These are phyloP conservation scores for Calophaca sinica DNA, from an alignment of 306 rosid genomes.

Conservation along the genomic window DNA sequence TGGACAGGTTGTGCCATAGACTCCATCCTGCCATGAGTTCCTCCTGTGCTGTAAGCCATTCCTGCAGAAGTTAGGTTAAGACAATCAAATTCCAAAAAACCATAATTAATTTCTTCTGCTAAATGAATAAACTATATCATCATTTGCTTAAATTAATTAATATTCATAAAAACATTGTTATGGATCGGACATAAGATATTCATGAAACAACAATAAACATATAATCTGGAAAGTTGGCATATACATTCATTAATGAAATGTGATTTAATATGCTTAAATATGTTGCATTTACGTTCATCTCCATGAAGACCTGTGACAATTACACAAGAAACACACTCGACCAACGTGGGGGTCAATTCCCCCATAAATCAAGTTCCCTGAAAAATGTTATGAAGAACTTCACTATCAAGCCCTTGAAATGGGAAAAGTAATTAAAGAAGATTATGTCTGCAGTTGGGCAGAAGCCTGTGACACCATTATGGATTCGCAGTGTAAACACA, in stretches of 20 bases:
- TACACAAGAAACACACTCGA: no score
- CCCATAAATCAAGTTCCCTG: no score
- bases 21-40: constrained; percentile 83
- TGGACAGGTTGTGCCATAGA: constrained; percentile 56
- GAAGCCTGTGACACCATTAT: not conserved
- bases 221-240: no score
- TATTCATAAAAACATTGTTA: constrained; percentile 9
- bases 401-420: no score
- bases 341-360: no score
- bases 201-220: no score
- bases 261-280: no score
- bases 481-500: not conserved
- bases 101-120: not conserved
- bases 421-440: no score
- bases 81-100: constrained; percentile 23
- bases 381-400: no score
- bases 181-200: not conserved
- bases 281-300: no score
- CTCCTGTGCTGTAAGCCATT: constrained; percentile 91
- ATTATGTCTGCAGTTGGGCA: not conserved
- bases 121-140: not conserved
- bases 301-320: no score
- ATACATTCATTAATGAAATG: no score
- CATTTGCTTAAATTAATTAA: constrained; percentile 6
- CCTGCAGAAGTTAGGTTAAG: constrained; percentile 57